Evolutionary conservation across 2,329 filamentous ascomycete species (phyloP), one percentile per base, ranked within the genome.

Genomic region (Lomentospora prolificans): DNA sequence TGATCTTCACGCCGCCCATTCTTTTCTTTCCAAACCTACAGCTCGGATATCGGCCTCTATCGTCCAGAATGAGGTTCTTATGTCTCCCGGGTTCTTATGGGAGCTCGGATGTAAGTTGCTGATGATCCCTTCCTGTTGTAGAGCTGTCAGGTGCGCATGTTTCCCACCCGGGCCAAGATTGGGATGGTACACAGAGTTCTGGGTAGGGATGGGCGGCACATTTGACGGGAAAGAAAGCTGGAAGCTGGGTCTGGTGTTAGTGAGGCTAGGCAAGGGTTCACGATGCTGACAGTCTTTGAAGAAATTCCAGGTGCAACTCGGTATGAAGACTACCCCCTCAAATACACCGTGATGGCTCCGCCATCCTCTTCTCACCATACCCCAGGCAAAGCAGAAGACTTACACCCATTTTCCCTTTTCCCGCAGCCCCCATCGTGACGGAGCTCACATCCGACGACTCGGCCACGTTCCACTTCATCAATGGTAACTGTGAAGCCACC

Each of bases 71-170:
- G 79, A 78, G 70, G 62, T 77, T 82, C 54, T 66, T 82, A 30
- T 82, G 79, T 63, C 70, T 82, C 7, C 79, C 79, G 31, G 79
- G 79, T 59, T 76, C 79, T 22, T 82, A 77, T 63, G 79, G 79
- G 55, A 82, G 77, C 67, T 74, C 78, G 53, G 73, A 75, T 61
- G 76, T 78, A 66, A 69, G 74, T 67, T 53, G 31, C 48, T 30
- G 55, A 52, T 36, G 39, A 44, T 22, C 12, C 24, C 22, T 39
- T 33, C 33, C 50, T 48, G 17, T 39, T 59, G 53, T 55, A 57
- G 1, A 14, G 10, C 5, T 3, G 27, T 46, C 56, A 10, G 9
- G 7, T n/a, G 36, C 10, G 10, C 36, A 39, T 5, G 36, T 39
- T n/a, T 7, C 4, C 36, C 10, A 39, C 14, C 12, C 14, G 14